phyloP scores from a whole-genome alignment of 2,329 filamentous ascomycete species.

The Fusarium penzigii region DNA sequence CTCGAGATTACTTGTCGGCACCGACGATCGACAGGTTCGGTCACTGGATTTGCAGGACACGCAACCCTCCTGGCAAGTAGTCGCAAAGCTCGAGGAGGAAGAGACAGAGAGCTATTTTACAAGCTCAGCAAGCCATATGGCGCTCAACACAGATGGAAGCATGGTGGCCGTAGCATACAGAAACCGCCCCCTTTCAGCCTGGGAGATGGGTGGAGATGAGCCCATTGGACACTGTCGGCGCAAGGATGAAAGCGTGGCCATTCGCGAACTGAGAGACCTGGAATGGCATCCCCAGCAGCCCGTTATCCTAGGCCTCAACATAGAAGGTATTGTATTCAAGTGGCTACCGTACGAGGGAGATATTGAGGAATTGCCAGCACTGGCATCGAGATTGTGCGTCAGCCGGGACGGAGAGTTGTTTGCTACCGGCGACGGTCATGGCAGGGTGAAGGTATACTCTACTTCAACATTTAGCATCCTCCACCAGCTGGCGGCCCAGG shows the following conservation, averaged over 20 bases:
- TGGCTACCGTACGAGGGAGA: constrained; percentile 34
- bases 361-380: constrained; percentile 28
- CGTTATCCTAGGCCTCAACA: constrained; percentile 34
- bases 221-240: constrained; percentile 32
- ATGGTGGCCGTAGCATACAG: constrained; percentile 33
- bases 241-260: constrained; percentile 8
- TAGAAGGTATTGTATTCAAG: constrained; percentile 28
- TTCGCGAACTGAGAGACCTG: constrained; percentile 26
- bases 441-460: constrained; percentile 28
- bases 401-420: constrained; percentile 31
- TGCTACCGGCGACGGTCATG: constrained; percentile 29
- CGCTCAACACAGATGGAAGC: constrained; percentile 30
- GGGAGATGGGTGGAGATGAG: constrained; percentile 28
- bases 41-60: constrained; percentile 15
- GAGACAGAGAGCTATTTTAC: constrained; percentile 26
- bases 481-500: constrained; percentile 31
- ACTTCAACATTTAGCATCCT: constrained; percentile 25
- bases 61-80: constrained; percentile 18
- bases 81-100: constrained; percentile 23
- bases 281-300: constrained; percentile 31
- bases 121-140: constrained; percentile 28
- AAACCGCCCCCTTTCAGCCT: constrained; percentile 31
- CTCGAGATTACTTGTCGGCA: constrained; percentile 22
- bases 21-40: constrained; percentile 25
- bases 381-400: constrained; percentile 25